Evolutionary conservation across 1,139 yeast genomes (phyloP).

Genomic region (Debaryomyces subglobosus): DNA sequence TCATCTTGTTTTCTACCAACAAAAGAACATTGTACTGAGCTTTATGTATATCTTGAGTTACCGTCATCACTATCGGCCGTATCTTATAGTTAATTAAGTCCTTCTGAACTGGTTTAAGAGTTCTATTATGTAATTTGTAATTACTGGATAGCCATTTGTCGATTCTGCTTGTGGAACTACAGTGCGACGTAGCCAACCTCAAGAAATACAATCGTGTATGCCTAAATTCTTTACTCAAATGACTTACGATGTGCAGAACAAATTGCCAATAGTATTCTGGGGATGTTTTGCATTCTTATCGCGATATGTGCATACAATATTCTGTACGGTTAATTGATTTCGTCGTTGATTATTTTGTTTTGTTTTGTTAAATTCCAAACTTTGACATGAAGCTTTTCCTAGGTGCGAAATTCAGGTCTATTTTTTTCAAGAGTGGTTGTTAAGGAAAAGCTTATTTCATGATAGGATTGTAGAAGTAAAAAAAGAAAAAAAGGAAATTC

Average conservation of each 20-base stretch:
- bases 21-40: background rate
- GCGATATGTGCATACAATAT: background rate
- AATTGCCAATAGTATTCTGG: background rate
- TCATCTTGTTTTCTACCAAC: background rate
- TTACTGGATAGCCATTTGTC: background rate
- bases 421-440: no score
- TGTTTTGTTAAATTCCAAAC: no score
- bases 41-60: background rate
- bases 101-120: background rate
- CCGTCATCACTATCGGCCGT: background rate
- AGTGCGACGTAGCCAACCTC: background rate
- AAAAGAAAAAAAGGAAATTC: no score
- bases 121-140: background rate
- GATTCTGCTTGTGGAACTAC: background rate
- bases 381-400: no score
- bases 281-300: background rate
- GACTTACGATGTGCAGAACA: no score
- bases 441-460: no score
- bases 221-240: no score
- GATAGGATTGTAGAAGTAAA: no score
- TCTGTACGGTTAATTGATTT: no score
- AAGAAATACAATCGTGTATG: no score
- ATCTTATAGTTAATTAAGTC: background rate
- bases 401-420: no score
- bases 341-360: no score